phyloP scores from a whole-genome alignment of 116 monocot species.

The Phalaenopsis hybrid region DNA sequence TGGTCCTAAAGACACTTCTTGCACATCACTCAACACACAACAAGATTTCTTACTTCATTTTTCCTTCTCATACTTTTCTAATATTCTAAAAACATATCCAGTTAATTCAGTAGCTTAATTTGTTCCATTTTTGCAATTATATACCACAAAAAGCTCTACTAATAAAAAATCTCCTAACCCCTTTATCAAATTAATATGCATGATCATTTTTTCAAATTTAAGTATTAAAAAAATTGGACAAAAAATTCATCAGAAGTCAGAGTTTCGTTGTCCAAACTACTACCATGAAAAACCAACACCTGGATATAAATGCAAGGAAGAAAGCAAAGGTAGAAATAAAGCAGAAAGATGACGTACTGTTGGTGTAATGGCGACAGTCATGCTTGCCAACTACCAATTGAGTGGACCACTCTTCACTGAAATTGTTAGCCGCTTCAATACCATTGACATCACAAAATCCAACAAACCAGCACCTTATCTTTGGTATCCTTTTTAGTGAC shows the following conservation, averaged over 20 bases:
- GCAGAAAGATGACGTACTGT: slow-evolving; percentile 19
- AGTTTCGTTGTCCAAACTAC: not conserved
- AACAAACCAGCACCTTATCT: slow-evolving; percentile 69
- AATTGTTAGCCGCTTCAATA: slow-evolving; percentile 39
- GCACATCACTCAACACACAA: no score
- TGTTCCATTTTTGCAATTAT: no score
- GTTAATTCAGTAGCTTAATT: no score
- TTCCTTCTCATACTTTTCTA: no score
- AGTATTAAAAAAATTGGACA: not conserved
- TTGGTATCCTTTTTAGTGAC: slow-evolving; percentile 45
- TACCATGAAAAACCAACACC: not conserved
- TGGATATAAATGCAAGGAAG: not conserved
- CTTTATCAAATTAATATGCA: no score
- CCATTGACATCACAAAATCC: slow-evolving; percentile 33
- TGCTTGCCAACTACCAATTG: slow-evolving; percentile 58
- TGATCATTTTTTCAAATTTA: no score
- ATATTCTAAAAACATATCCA: no score
- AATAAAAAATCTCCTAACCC: no score
- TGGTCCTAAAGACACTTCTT: no score
- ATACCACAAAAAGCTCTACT: no score
- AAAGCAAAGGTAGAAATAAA: not conserved
- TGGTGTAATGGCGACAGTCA: slow-evolving; percentile 77
- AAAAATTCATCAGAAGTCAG: not conserved
- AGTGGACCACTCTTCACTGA: slow-evolving; percentile 56
- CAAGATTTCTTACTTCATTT: no score